These are phyloP conservation scores for Martiniozyma abietophila DNA, from an alignment of 805 yeast species.

Conservation along the genomic window DNA sequence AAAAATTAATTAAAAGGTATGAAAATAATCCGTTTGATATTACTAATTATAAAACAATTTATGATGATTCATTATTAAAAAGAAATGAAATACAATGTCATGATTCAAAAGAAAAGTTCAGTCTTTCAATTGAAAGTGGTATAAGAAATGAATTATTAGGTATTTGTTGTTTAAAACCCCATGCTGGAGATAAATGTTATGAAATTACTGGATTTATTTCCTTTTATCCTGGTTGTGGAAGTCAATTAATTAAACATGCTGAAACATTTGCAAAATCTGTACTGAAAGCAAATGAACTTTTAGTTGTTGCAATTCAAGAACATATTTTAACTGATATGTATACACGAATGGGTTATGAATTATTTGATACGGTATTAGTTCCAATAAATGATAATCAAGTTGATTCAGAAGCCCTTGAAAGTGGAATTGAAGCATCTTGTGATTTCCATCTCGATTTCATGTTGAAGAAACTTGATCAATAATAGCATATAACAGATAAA, in stretches of 20 bases:
- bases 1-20: conserved; percentile 12
- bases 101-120: conserved; percentile 17
- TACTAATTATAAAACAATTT: background rate
- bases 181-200: conserved; percentile 9
- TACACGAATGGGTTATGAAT: conserved; percentile 30
- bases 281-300: conserved; percentile 16
- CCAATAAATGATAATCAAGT: conserved; percentile 17
- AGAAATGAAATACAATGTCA: no score
- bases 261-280: conserved; percentile 11
- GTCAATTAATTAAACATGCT: conserved; percentile 16
- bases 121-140: no score
- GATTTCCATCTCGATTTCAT: conserved; percentile 36
- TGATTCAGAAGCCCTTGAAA: conserved; percentile 24
- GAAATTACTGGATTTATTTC: conserved; percentile 49
- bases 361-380: conserved; percentile 19
- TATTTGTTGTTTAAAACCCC: conserved; percentile 28
- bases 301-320: conserved; percentile 38
- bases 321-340: conserved; percentile 43
- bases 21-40: conserved; percentile 17
- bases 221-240: conserved; percentile 31
- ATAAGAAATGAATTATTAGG: no score
- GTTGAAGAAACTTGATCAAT: conserved; percentile 15
- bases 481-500: no score
- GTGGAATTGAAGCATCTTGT: conserved; percentile 28
- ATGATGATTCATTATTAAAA: conserved; percentile 12